Percentiles rank a stretch among this genome's conserved stretches.
Evolutionary conservation across 2,329 filamentous ascomycete species (phyloP).

Genomic region (Hortaea werneckii): DNA sequence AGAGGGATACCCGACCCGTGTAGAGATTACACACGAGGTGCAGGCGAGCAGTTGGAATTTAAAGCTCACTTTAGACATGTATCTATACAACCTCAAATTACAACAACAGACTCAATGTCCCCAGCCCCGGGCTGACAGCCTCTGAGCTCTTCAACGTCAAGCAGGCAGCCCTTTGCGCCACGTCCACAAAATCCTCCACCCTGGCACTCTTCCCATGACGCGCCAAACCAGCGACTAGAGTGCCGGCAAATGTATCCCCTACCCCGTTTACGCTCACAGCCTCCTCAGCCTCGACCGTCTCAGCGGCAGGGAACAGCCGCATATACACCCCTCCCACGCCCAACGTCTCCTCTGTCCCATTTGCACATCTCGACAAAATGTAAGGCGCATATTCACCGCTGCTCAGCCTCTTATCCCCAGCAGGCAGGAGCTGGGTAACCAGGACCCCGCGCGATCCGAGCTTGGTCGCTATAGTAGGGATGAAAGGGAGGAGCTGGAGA

Average conservation of each 20-base stretch:
- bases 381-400: slow-evolving; percentile 55
- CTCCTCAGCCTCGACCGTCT: slow-evolving; percentile 50
- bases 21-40: no score
- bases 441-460: slow-evolving; percentile 67
- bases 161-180: slow-evolving; percentile 74
- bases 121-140: slow-evolving; percentile 55
- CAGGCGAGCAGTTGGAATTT: no score
- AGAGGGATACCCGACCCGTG: no score
- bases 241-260: slow-evolving; percentile 85
- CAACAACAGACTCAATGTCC: slow-evolving; percentile 28
- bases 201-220: slow-evolving; percentile 36
- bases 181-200: slow-evolving; percentile 55
- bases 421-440: slow-evolving; percentile 58
- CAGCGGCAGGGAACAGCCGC: slow-evolving; percentile 55
- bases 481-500: slow-evolving; percentile 77
- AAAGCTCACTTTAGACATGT: neutral
- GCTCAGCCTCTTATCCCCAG: slow-evolving; percentile 57
- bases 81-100: slow-evolving; percentile 1
- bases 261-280: slow-evolving; percentile 88
- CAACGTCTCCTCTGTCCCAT: slow-evolving; percentile 40
- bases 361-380: slow-evolving; percentile 53
- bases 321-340: slow-evolving; percentile 73
- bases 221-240: slow-evolving; percentile 68
- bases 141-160: slow-evolving; percentile 66
- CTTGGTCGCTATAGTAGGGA: slow-evolving; percentile 77